These are phyloP conservation scores for Plenodomus biglobosus DNA, from an alignment of 2,329 filamentous ascomycete species.

Conservation along the genomic window DNA sequence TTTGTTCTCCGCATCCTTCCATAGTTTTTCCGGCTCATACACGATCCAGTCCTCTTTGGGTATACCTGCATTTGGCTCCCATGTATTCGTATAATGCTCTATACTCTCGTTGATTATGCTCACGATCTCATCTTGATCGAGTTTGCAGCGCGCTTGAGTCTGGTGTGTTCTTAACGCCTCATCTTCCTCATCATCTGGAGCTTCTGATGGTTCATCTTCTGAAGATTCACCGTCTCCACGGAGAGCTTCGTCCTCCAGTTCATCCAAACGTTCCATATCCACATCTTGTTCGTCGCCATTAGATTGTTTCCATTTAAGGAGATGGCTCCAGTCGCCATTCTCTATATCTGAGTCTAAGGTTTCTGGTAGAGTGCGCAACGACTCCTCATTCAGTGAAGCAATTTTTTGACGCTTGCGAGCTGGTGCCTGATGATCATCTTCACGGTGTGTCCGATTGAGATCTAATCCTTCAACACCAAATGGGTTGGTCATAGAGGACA, in stretches of 20 bases:
- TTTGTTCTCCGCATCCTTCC: constrained; percentile 23
- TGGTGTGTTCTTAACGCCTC: background rate
- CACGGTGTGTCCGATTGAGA: background rate
- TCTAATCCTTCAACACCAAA: constrained; percentile 4
- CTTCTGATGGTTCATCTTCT: constrained; percentile 7
- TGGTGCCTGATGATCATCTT: background rate
- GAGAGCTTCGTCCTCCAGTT: constrained; percentile 10
- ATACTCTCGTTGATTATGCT: constrained; percentile 35
- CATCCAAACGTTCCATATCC: constrained; percentile 7
- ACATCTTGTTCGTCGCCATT: constrained; percentile 5
- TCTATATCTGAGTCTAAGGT: background rate
- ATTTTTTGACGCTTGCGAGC: constrained; percentile 10
- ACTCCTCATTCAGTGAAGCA: background rate
- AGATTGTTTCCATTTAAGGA: constrained; percentile 23
- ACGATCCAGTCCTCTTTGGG: constrained; percentile 8
- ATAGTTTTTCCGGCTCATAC: constrained; percentile 19
- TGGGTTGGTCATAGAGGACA: too few relatives aligned
- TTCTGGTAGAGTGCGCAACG: background rate
- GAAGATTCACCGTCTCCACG: constrained; percentile 6
- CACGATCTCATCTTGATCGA: constrained; percentile 16
- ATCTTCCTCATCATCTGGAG: constrained; percentile 3
- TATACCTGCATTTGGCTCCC: constrained; percentile 20
- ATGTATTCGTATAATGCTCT: constrained; percentile 16
- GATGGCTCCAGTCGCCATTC: constrained; percentile 29
- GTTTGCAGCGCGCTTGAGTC: constrained; percentile 5